A percentile compares a stretch with the other conserved stretches of the same genome.
Evolutionary conservation across 2,329 filamentous ascomycete species (phyloP).

Genomic region (Ophiostoma populinum): DNA sequence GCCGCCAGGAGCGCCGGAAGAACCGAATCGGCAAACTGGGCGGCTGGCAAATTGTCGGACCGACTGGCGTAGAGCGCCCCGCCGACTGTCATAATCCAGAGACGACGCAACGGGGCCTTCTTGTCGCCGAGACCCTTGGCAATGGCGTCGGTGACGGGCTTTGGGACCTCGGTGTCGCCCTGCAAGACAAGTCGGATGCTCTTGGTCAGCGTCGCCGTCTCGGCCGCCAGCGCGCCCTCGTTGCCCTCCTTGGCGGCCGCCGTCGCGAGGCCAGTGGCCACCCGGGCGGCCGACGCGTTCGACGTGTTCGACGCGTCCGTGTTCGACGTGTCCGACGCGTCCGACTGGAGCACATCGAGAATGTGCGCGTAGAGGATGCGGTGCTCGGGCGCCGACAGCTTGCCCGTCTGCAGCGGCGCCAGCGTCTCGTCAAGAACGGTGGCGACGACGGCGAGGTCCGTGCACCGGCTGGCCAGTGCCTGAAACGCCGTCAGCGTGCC

Average conservation of each 20-base stretch:
- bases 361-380: conserved; percentile 70
- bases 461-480: conserved; percentile 44
- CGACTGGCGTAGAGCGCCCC: conserved; percentile 53
- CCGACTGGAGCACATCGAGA: conserved; percentile 43
- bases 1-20: conserved; percentile 43
- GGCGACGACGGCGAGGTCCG: conserved; percentile 38
- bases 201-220: conserved; percentile 52
- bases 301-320: too few relatives aligned
- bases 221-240: conserved; percentile 61
- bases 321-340: too few relatives aligned
- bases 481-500: conserved; percentile 62
- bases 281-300: conserved; percentile 43
- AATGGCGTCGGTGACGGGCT: conserved; percentile 51
- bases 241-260: conserved; percentile 75
- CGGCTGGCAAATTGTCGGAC: too few relatives aligned
- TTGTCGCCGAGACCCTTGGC: conserved; percentile 77
- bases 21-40: conserved; percentile 34
- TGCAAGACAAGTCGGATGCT: conserved; percentile 46
- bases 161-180: conserved; percentile 43
- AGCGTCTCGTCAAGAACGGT: conserved; percentile 65
- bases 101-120: conserved; percentile 54
- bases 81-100: conserved; percentile 65
- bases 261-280: conserved; percentile 47
- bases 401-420: conserved; percentile 62
- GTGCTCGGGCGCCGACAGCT: conserved; percentile 72